Percentiles rank a stretch among this genome's conserved stretches.
Conservation (phyloP, 1,139 yeast species). For the Kluyveromyces sp. region DNA sequence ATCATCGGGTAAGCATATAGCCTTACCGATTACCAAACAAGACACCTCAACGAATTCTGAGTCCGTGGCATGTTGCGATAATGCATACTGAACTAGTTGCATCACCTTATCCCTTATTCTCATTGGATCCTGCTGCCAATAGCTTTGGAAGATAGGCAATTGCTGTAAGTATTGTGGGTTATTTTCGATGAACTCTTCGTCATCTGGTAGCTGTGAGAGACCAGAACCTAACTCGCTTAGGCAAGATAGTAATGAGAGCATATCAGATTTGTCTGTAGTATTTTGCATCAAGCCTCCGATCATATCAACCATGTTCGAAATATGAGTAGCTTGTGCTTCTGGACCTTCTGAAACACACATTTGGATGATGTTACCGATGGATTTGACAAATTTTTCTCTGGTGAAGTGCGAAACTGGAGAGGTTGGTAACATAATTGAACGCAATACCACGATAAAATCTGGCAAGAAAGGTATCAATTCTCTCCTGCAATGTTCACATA, state of each 20-base stretch:
- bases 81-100: conserved; percentile 20
- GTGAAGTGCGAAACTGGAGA: conserved; percentile 41
- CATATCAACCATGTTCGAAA: conserved; percentile 23
- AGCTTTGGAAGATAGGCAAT: conserved; percentile 25
- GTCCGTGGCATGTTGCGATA: conserved; percentile 18
- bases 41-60: conserved; percentile 25
- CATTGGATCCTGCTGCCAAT: conserved; percentile 35
- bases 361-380: conserved; percentile 56
- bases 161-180: conserved; percentile 16
- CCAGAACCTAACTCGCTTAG: conserved; percentile 65
- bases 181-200: conserved; percentile 19
- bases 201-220: conserved; percentile 41
- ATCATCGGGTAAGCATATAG: conserved; percentile 21
- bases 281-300: conserved; percentile 17
- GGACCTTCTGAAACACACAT: conserved; percentile 40
- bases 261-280: conserved; percentile 29
- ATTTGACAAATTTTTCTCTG: conserved; percentile 52
- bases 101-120: conserved; percentile 26
- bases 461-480: conserved; percentile 42
- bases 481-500: conserved; percentile 54
- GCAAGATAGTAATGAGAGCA: conserved; percentile 51
- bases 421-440: conserved; percentile 43
- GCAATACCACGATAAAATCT: conserved; percentile 44
- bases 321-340: conserved; percentile 32
- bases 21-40: conserved; percentile 27